A percentile compares a stretch with the other conserved stretches of the same genome.
These are phyloP conservation scores for Acacia concinna DNA, from an alignment of 331 rosid species.

Conservation along the genomic window DNA sequence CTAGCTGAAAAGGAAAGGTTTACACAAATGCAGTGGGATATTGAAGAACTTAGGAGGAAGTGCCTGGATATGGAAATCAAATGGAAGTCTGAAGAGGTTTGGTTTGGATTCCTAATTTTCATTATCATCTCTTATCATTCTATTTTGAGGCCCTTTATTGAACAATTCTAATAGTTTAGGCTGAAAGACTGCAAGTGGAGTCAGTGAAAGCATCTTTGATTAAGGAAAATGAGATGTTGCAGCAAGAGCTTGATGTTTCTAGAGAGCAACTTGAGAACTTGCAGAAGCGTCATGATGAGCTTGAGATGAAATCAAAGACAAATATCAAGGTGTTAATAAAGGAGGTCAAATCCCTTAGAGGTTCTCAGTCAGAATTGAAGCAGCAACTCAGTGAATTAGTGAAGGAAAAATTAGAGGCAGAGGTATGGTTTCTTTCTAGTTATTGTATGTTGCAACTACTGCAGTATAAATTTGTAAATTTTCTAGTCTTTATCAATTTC, in stretches of 20 bases:
- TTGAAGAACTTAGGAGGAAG: constrained; percentile 72
- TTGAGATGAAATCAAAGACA: constrained; percentile 79
- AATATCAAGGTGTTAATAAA: constrained; percentile 74
- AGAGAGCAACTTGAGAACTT: constrained; percentile 63
- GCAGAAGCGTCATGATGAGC: constrained; percentile 70
- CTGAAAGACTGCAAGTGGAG: constrained; percentile 63
- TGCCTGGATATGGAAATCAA: constrained; percentile 71
- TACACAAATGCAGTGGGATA: constrained; percentile 91
- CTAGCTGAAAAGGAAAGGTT: constrained; percentile 70
- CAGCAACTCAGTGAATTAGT: constrained; percentile 67
- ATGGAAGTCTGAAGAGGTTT: constrained; percentile 71
- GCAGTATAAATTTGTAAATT: constrained; percentile 12
- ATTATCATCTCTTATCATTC: constrained; percentile 30
- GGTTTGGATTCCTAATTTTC: constrained; percentile 27
- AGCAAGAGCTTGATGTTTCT: constrained; percentile 65
- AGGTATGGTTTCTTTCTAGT: constrained; percentile 56
- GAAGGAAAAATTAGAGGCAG: constrained; percentile 79
- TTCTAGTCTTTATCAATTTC: constrained; percentile 18
- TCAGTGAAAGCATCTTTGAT: constrained; percentile 54
- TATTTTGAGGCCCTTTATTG: constrained; percentile 25
- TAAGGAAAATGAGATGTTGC: constrained; percentile 71
- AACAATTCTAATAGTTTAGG: constrained; percentile 51
- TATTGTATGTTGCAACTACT: constrained; percentile 27
- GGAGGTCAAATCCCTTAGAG: constrained; percentile 88
- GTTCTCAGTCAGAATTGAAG: constrained; percentile 74